phyloP scores from a whole-genome alignment of 331 rosid species.

The Rosa hybrid region DNA sequence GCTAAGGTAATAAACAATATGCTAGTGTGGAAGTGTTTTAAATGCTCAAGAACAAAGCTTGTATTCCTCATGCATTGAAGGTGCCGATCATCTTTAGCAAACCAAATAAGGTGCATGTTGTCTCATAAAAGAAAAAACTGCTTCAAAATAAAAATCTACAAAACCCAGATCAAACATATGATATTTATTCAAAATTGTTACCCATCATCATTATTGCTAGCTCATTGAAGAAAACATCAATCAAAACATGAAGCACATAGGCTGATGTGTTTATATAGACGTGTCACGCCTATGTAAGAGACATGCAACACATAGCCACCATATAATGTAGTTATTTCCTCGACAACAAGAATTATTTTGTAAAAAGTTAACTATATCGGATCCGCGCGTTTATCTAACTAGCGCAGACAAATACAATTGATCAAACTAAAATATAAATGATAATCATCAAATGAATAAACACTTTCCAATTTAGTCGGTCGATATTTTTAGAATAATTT shows the following conservation, averaged over 20 bases:
- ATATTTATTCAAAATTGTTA: background rate
- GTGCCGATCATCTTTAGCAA: background rate
- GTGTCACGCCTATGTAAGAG: background rate
- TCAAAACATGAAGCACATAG: background rate
- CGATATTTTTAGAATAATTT: background rate
- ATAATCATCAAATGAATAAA: background rate
- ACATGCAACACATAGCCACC: background rate
- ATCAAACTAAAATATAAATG: background rate
- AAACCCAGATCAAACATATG: background rate
- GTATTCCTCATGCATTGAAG: background rate
- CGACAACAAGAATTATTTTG: background rate
- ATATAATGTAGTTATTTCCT: no score
- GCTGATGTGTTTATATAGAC: background rate
- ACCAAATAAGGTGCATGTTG: background rate
- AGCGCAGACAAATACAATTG: background rate
- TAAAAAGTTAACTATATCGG: no score
- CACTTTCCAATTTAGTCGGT: background rate
- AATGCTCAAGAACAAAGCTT: background rate
- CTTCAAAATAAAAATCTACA: background rate
- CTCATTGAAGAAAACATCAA: background rate
- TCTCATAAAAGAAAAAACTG: background rate
- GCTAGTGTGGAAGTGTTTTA: background rate
- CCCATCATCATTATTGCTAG: no score
- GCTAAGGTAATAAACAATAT: background rate
- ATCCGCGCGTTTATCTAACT: no score